Evolutionary conservation across 768 basidiomycete genomes (phyloP).

Genomic region (Tulasnella sp.): DNA sequence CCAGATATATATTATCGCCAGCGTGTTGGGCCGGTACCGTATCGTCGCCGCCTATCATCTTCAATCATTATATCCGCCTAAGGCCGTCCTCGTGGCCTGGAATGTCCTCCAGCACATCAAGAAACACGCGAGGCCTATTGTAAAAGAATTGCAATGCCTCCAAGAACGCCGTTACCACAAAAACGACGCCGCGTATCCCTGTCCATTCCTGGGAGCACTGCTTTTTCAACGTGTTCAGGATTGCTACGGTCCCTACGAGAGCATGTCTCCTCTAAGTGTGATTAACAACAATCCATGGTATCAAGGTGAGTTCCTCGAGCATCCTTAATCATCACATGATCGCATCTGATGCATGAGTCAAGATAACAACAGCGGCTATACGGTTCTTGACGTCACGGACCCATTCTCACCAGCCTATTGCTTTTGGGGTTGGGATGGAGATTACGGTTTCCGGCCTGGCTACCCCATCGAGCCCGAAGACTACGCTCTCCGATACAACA

Average conservation of each 20-base stretch:
- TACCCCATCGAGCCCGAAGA: neutral
- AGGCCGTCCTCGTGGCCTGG: neutral
- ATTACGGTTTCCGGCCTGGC: neutral
- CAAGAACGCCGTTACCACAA: neutral
- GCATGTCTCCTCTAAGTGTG: neutral
- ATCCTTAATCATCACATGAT: neutral
- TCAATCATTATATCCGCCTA: neutral
- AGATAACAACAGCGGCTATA: neutral
- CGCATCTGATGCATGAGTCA: neutral
- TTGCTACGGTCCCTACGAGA: neutral
- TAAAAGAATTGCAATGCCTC: neutral
- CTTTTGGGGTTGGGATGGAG: neutral
- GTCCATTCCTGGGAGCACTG: neutral
- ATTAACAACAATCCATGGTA: neutral
- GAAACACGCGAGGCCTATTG: neutral
- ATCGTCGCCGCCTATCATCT: neutral
- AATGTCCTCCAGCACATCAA: neutral
- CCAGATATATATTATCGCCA: neutral
- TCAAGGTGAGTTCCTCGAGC: neutral
- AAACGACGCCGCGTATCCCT: neutral
- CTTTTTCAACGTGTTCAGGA: neutral
- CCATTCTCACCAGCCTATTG: neutral
- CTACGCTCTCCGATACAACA: neutral
- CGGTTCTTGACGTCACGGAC: neutral
- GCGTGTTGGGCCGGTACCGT: neutral